Percentiles rank a stretch among this genome's conserved stretches.
Evolutionary conservation across 1,139 yeast species (phyloP).

Genomic region (Diutina neorugosa): DNA sequence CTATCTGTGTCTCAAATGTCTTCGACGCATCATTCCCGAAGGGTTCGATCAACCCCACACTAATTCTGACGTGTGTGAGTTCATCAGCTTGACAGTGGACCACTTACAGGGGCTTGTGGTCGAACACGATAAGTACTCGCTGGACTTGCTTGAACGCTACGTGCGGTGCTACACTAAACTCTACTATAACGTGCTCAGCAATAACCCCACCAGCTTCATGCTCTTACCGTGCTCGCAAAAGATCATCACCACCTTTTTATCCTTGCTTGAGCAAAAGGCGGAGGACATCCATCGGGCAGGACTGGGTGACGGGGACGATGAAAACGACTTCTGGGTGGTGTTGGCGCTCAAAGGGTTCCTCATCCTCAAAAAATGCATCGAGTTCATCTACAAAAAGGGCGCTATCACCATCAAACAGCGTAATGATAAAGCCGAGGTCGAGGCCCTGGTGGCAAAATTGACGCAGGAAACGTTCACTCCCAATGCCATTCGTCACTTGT

Average conservation of each 20-base stretch:
- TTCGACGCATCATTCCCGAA: slow-evolving; percentile 64
- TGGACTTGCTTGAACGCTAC: slow-evolving; percentile 56
- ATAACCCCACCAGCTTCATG: slow-evolving; percentile 62
- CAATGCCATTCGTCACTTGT: slow-evolving; percentile 40
- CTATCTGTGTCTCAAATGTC: slow-evolving; percentile 61
- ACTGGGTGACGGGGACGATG: slow-evolving; percentile 20
- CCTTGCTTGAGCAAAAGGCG: slow-evolving; percentile 53
- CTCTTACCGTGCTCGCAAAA: slow-evolving; percentile 53
- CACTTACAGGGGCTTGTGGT: slow-evolving; percentile 49
- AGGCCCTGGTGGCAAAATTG: slow-evolving; percentile 40
- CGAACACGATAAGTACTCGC: slow-evolving; percentile 39
- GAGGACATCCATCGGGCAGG: slow-evolving; percentile 31
- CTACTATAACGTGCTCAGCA: slow-evolving; percentile 41
- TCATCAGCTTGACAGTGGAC: slow-evolving; percentile 41
- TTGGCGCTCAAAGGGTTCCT: slow-evolving; percentile 60
- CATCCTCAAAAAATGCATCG: slow-evolving; percentile 52
- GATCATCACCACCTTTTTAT: slow-evolving; percentile 45
- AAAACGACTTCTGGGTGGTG: slow-evolving; percentile 60
- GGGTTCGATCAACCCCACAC: slow-evolving; percentile 64
- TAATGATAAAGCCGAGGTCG: slow-evolving; percentile 50
- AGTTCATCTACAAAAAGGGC: slow-evolving; percentile 53
- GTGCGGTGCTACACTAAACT: slow-evolving; percentile 69
- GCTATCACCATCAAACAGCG: slow-evolving; percentile 53
- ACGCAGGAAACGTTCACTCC: slow-evolving; percentile 46
- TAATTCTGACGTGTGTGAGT: slow-evolving; percentile 44